Percentiles rank a stretch among this genome's conserved stretches.
phyloP scores from a whole-genome alignment of 768 basidiomycete species.

The Lentinula edodes region DNA sequence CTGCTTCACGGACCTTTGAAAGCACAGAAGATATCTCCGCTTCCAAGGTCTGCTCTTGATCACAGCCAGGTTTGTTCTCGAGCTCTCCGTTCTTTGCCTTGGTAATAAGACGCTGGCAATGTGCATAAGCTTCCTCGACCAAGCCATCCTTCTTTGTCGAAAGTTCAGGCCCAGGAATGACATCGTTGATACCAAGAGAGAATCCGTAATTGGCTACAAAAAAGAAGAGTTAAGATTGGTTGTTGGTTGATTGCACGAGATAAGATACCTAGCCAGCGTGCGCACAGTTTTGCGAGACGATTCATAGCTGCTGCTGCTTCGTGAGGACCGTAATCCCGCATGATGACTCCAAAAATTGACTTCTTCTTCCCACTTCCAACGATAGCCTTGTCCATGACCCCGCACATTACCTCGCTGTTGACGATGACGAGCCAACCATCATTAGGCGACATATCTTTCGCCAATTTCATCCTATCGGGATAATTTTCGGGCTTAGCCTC shows the following conservation, averaged over 20 bases:
- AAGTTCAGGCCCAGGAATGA: slow-evolving; percentile 90
- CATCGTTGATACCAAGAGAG: slow-evolving; percentile 97
- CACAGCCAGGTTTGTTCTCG: slow-evolving; percentile 95
- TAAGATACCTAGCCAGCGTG: slow-evolving; percentile 79
- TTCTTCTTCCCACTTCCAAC: slow-evolving; percentile 99
- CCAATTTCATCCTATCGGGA: slow-evolving; percentile 53
- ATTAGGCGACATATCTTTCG: slow-evolving; percentile 87
- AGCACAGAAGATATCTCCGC: slow-evolving; percentile 91
- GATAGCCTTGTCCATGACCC: slow-evolving; percentile 97
- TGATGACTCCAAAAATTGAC: slow-evolving; percentile 95
- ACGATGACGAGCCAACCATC: slow-evolving; percentile 97
- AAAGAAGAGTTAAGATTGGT: background rate
- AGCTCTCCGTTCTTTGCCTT: slow-evolving; percentile 86
- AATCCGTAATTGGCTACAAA: slow-evolving; percentile 90
- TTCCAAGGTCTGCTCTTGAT: slow-evolving; percentile 96
- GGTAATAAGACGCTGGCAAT: slow-evolving; percentile 83
- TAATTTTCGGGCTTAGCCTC: slow-evolving; percentile 63
- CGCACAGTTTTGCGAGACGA: slow-evolving; percentile 90
- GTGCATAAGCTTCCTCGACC: slow-evolving; percentile 83
- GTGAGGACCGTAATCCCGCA: slow-evolving; percentile 93
- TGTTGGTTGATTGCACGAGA: background rate
- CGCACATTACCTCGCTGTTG: slow-evolving; percentile 99
- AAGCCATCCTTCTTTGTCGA: slow-evolving; percentile 75
- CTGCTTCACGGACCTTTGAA: slow-evolving; percentile 92
- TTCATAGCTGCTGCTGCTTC: slow-evolving; percentile 97